Conservation (phyloP, 768 basidiomycete species). For the Pseudohyphozyma bogoriensis region DNA sequence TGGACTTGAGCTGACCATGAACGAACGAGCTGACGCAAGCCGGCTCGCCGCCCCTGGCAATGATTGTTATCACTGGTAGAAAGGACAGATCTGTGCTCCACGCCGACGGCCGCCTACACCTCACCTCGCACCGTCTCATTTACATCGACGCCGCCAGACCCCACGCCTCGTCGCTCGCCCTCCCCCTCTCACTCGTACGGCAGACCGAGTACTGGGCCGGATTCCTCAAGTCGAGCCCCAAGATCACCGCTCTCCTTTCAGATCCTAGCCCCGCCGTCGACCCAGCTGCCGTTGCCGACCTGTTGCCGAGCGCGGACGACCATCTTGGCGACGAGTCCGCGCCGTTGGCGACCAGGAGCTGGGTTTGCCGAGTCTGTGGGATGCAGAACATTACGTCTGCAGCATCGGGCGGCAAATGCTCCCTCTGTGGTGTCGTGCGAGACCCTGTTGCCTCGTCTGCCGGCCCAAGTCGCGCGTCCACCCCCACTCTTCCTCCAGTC, state of each 20-base stretch:
- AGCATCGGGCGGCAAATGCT: constrained; percentile 43
- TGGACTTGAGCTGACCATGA: no score
- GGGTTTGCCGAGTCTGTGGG: constrained; percentile 84
- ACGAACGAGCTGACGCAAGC: no score
- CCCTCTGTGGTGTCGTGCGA: constrained; percentile 66
- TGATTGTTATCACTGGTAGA: constrained; percentile 41
- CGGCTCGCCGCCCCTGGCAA: no score
- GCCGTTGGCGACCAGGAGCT: constrained; percentile 43
- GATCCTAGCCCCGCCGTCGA: neutral
- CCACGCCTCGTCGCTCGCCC: constrained; percentile 50
- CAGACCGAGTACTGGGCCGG: constrained; percentile 85
- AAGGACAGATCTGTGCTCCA: constrained; percentile 70
- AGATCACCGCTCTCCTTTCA: constrained; percentile 56
- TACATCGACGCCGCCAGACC: constrained; percentile 55
- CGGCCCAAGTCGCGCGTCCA: neutral
- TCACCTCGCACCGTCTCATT: constrained; percentile 77
- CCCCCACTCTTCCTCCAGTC: neutral
- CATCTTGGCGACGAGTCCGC: constrained; percentile 34
- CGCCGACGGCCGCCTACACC: constrained; percentile 59
- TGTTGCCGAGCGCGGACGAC: constrained; percentile 26
- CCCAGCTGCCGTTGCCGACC: constrained; percentile 1
- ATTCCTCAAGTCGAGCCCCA: constrained; percentile 77
- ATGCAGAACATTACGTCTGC: constrained; percentile 63
- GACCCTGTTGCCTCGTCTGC: constrained; percentile 8
- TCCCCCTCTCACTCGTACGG: constrained; percentile 55